phyloP scores from a whole-genome alignment of 192 early-diverging fungal genomes.

The Piromyces sp. region DNA sequence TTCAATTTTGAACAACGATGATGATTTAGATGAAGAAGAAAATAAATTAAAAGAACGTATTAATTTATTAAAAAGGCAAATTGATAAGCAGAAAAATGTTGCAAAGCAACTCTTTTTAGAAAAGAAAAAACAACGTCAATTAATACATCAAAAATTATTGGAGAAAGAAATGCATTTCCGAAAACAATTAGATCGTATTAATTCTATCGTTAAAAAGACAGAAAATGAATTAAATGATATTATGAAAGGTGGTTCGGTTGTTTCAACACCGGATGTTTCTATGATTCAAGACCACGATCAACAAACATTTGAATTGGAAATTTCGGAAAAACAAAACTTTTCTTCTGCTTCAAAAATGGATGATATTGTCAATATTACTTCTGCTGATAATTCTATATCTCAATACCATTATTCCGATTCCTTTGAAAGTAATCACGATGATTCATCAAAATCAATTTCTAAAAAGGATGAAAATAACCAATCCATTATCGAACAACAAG shows the following conservation, averaged over 20 bases:
- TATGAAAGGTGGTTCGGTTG: background rate
- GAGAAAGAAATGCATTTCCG: background rate
- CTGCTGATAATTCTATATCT: too few relatives aligned
- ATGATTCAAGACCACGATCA: background rate
- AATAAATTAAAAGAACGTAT: background rate
- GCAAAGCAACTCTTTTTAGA: background rate
- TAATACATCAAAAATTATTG: background rate
- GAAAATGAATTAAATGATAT: background rate
- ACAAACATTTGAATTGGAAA: background rate
- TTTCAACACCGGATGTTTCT: background rate
- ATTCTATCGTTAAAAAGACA: background rate
- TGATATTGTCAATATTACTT: too few relatives aligned
- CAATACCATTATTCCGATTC: too few relatives aligned
- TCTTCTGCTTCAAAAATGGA: too few relatives aligned
- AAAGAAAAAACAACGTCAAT: background rate
- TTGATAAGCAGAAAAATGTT: background rate
- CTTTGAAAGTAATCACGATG: too few relatives aligned
- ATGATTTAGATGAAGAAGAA: background rate
- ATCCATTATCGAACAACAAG: too few relatives aligned
- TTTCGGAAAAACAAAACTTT: too few relatives aligned
- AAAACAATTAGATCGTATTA: background rate
- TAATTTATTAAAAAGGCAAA: background rate
- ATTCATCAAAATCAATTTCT: too few relatives aligned
- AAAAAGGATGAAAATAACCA: too few relatives aligned
- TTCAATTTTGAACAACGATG: background rate